Evolutionary conservation across 2,329 filamentous ascomycete species (phyloP).

Genomic region (Penicillium sp.): DNA sequence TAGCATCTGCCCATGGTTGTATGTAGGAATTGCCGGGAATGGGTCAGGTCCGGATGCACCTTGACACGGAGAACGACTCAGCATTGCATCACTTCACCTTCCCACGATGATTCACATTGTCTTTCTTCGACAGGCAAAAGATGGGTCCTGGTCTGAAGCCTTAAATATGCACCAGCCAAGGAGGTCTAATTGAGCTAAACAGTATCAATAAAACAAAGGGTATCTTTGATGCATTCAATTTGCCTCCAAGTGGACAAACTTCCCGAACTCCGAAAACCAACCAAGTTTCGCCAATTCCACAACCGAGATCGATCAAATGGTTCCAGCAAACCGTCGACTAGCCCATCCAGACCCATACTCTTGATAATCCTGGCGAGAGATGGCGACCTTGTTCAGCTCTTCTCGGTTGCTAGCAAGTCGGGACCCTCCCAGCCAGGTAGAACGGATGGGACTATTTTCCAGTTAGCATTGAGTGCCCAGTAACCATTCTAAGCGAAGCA

Average conservation of each 20-base stretch:
- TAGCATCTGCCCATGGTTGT: not conserved
- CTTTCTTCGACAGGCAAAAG: no score
- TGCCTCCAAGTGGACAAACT: conserved; percentile 3
- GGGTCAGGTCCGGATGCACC: not conserved
- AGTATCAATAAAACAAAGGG: conserved; percentile 22
- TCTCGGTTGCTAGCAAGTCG: conserved; percentile 72
- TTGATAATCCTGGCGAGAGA: conserved; percentile 90
- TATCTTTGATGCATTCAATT: conserved; percentile 28
- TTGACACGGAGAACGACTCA: conserved; percentile 1
- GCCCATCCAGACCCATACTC: conserved; percentile 80
- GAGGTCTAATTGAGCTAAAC: conserved; percentile 7
- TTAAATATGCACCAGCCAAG: not conserved
- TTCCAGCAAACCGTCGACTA: conserved; percentile 68
- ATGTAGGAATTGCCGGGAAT: not conserved
- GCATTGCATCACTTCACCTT: not conserved
- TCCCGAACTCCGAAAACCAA: conserved; percentile 15
- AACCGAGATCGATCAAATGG: conserved; percentile 16
- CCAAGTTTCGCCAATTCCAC: not conserved
- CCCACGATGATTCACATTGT: not conserved
- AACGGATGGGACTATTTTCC: conserved; percentile 66
- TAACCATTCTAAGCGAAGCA: conserved; percentile 1
- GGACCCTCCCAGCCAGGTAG: conserved; percentile 85
- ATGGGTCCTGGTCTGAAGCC: not conserved
- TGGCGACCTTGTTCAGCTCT: conserved; percentile 66
- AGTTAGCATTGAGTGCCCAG: conserved; percentile 11